Base-by-base conservation (phyloP, 192 early-diverging fungal genomes). In the Backusella luteola region DNA sequence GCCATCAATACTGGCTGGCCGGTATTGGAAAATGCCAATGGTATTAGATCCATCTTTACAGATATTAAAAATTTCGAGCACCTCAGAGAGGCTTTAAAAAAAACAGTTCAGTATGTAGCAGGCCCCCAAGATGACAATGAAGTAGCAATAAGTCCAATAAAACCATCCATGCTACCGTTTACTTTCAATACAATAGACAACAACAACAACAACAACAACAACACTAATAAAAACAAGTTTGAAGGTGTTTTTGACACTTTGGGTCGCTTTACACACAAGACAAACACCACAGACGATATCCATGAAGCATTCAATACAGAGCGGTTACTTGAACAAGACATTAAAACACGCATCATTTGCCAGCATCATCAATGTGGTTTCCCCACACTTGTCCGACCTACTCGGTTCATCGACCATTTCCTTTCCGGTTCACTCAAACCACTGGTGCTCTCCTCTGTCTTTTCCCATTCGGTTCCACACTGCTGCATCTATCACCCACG, bases 291-390 rank as follows among this genome's bases (percentile, higher is more conserved):
- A 3, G 56, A 63, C 9, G 56, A 63, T 63, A 29, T 23, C 8
- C 6, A 59, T n/a, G 34, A 34, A 38, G 2, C 35, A 66, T 21
- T 56, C 23, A 66, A 38, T 23, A 23, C 15, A 29, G 21, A 41
- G 19, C 21, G 66, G 4, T 11, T 74, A 66, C 38, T 56, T 21
- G n/a, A 63, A 74, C 29, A 69, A 41, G 39, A 69, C 4, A 23
- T 69, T n/a, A 38, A 36, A 39, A 41, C 35, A 35, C 35, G 35
- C 0, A 21, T 69, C 17, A 38, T 69, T 5, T 41, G 39, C n/a
- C 68, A 69, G 14, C 35, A 69, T 3, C 68, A 69, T 14, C 34
- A 69, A 42, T 76, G 75, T 4, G 75, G 75, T 2, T 76, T 76
- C 38, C 75, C 75, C 3, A 52, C 68, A 2, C n/a, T 76, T 26